Conservation (phyloP, 257 asterid species). For the Solanum chilense region DNA sequence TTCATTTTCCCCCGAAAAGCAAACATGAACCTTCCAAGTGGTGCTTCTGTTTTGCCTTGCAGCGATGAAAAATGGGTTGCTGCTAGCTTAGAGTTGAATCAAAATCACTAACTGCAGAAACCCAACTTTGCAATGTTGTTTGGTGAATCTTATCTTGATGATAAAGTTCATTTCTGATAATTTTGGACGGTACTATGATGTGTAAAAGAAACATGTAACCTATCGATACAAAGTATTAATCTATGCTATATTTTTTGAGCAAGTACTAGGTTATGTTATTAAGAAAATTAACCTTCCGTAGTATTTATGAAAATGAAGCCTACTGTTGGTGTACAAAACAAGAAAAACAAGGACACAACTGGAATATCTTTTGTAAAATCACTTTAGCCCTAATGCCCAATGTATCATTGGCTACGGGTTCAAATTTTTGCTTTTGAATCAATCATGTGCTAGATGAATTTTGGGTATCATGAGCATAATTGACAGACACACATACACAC, state of each 20-base stretch:
- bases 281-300: not conserved
- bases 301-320: not conserved
- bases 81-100: not conserved
- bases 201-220: not conserved
- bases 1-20: conserved; percentile 24
- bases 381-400: not conserved
- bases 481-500: no score
- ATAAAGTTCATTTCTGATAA: not conserved
- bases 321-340: not conserved
- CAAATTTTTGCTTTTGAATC: not conserved
- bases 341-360: not conserved
- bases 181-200: not conserved
- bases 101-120: not conserved
- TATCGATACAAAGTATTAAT: not conserved
- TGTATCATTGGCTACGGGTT: not conserved
- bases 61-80: conserved; percentile 50
- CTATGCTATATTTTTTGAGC: not conserved
- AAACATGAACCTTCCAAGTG: conserved; percentile 17
- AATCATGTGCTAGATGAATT: not conserved
- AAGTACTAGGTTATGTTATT: not conserved
- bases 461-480: not conserved
- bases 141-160: not conserved
- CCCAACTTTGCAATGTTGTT: not conserved
- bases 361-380: not conserved
- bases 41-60: conserved; percentile 24